A percentile compares a stretch with the other conserved stretches of the same genome.
These are phyloP conservation scores for Wallemia ichthyophaga DNA, from an alignment of 1,284 basidiomycete genomes.

Conservation along the genomic window DNA sequence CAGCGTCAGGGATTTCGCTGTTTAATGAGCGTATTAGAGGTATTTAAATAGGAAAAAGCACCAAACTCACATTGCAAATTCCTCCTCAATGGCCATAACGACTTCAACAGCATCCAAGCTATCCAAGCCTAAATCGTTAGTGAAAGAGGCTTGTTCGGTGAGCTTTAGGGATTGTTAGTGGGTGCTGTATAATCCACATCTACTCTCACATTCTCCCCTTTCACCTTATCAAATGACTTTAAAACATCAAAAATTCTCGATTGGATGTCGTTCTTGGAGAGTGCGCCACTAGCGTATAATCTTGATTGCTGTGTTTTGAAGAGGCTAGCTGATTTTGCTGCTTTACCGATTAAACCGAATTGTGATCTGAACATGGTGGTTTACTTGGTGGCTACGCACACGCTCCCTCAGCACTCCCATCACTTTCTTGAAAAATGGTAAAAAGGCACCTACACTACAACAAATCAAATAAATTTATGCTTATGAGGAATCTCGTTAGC, in stretches of 20 bases:
- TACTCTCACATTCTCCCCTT: constrained; percentile 39
- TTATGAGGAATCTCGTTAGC: constrained; percentile 59
- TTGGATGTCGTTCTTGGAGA: constrained; percentile 47
- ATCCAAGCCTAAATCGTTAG: constrained; percentile 71
- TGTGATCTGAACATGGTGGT: neutral
- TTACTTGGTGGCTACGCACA: no score
- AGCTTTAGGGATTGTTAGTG: constrained; percentile 24
- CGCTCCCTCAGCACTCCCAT: no score
- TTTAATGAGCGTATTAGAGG: constrained; percentile 18
- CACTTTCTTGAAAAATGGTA: neutral
- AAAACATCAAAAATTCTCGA: constrained; percentile 59
- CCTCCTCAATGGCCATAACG: constrained; percentile 98
- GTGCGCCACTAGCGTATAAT: constrained; percentile 26
- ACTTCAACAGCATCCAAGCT: constrained; percentile 94
- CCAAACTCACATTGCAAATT: constrained; percentile 20
- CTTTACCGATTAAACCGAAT: neutral
- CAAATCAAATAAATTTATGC: neutral
- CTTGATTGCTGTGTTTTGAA: neutral
- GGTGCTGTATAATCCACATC: constrained; percentile 2
- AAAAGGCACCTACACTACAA: neutral
- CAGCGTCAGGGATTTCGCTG: constrained; percentile 85
- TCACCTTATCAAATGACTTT: constrained; percentile 84
- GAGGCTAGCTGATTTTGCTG: neutral
- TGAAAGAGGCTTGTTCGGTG: constrained; percentile 39
- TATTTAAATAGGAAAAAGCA: neutral